phyloP scores from a whole-genome alignment of 2,329 filamentous ascomycete species.

The Fusarium sp. region DNA sequence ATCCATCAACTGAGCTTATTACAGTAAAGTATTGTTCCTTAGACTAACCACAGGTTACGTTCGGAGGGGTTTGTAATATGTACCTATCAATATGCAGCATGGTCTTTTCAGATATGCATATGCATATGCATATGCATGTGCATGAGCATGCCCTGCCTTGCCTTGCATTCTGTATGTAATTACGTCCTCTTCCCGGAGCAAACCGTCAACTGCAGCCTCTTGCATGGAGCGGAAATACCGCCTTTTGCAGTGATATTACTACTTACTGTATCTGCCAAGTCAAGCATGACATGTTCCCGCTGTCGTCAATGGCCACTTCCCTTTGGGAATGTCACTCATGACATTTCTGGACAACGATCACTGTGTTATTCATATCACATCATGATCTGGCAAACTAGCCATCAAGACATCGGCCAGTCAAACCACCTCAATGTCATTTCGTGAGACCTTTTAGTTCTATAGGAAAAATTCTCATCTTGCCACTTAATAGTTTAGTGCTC shows the following conservation, averaged over 20 bases:
- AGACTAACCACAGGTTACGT: background rate
- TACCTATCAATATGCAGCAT: background rate
- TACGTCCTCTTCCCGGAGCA: background rate
- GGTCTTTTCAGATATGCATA: background rate
- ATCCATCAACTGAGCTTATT: background rate
- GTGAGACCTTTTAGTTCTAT: background rate
- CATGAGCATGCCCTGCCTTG: too few relatives aligned
- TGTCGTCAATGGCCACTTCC: background rate
- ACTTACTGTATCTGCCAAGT: background rate
- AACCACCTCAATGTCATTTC: background rate
- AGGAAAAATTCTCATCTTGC: background rate
- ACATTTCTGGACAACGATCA: background rate
- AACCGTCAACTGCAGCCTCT: background rate
- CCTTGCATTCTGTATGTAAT: background rate
- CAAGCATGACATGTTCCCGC: background rate
- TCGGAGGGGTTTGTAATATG: background rate
- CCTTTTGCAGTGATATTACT: background rate
- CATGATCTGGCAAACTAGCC: background rate
- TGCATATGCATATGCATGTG: background rate
- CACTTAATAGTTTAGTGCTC: background rate
- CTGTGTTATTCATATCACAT: background rate
- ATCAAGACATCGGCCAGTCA: background rate
- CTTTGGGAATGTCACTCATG: constrained; percentile 3
- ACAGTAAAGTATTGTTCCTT: background rate
- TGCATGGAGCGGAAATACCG: background rate